phyloP scores from a whole-genome alignment of 306 rosid genomes.

The Cucurbita maxima region DNA sequence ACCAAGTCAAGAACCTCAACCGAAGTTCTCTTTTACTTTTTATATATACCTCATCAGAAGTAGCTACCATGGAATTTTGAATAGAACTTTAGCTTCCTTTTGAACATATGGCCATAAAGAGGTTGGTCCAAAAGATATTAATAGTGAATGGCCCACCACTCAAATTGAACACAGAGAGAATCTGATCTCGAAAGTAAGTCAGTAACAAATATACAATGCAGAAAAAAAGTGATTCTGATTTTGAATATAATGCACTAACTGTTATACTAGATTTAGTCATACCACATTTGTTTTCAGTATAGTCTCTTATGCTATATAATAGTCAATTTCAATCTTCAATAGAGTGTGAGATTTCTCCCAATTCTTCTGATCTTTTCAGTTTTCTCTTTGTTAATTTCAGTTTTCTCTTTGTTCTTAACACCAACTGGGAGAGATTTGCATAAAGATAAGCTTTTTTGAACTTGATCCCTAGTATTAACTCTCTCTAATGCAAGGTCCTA shows the following conservation, averaged over 20 bases:
- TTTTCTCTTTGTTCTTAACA: no score
- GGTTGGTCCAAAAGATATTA: neutral
- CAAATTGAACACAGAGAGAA: neutral
- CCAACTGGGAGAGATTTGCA: neutral
- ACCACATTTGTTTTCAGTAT: no score
- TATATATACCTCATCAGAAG: neutral
- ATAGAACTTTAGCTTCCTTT: neutral
- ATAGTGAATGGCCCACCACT: neutral
- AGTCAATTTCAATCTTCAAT: no score
- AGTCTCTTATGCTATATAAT: no score
- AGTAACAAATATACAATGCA: neutral
- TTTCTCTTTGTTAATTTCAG: no score
- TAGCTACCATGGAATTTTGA: neutral
- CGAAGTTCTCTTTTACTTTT: neutral
- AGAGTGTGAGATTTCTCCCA: no score
- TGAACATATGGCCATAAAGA: neutral
- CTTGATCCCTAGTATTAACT: neutral
- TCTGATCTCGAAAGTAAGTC: neutral
- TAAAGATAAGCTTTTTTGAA: neutral
- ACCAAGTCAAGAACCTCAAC: neutral
- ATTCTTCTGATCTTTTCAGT: no score
- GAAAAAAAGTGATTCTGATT: neutral
- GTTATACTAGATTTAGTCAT: no score
- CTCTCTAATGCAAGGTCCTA: neutral
- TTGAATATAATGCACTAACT: neutral